Conservation (phyloP, 768 basidiomycete genomes). For the Hortiboletus campestris region DNA sequence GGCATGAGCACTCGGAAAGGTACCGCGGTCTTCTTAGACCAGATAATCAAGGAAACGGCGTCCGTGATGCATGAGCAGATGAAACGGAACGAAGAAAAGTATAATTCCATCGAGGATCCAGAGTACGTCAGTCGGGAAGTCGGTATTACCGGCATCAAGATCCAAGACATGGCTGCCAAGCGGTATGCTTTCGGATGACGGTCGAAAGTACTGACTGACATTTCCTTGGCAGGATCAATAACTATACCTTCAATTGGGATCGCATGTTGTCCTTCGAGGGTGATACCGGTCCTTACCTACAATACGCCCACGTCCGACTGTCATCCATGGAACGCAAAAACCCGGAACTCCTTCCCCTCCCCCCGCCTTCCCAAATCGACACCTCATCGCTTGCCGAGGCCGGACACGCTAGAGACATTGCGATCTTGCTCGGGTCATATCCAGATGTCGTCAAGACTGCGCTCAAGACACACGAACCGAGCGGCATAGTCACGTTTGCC, state of each 20-base stretch:
- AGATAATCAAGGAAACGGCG: slow-evolving; percentile 87
- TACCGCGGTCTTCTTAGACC: slow-evolving; percentile 91
- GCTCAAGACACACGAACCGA: slow-evolving; percentile 82
- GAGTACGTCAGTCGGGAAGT: slow-evolving; percentile 75
- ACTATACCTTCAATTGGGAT: slow-evolving; percentile 94
- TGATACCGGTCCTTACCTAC: slow-evolving; percentile 93
- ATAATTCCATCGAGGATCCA: slow-evolving; percentile 83
- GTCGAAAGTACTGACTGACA: background rate
- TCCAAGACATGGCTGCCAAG: slow-evolving; percentile 96
- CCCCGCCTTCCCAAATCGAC: slow-evolving; percentile 64
- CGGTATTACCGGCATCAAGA: slow-evolving; percentile 94
- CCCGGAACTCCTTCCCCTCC: slow-evolving; percentile 79
- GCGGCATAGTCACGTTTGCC: slow-evolving; percentile 86
- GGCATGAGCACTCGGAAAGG: slow-evolving; percentile 96
- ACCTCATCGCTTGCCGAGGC: slow-evolving; percentile 65
- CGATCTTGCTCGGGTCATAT: slow-evolving; percentile 84
- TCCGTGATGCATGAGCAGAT: slow-evolving; percentile 96
- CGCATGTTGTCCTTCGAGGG: slow-evolving; percentile 96
- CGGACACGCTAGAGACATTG: slow-evolving; percentile 76
- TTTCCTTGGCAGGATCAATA: slow-evolving; percentile 67
- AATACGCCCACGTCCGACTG: slow-evolving; percentile 94
- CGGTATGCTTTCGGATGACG: slow-evolving; percentile 47
- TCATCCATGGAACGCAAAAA: slow-evolving; percentile 91
- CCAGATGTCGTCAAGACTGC: slow-evolving; percentile 90
- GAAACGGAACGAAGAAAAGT: slow-evolving; percentile 92